A percentile compares a stretch with the other conserved stretches of the same genome.
phyloP scores from a whole-genome alignment of 257 asterid genomes.

The Petunia axillaris region DNA sequence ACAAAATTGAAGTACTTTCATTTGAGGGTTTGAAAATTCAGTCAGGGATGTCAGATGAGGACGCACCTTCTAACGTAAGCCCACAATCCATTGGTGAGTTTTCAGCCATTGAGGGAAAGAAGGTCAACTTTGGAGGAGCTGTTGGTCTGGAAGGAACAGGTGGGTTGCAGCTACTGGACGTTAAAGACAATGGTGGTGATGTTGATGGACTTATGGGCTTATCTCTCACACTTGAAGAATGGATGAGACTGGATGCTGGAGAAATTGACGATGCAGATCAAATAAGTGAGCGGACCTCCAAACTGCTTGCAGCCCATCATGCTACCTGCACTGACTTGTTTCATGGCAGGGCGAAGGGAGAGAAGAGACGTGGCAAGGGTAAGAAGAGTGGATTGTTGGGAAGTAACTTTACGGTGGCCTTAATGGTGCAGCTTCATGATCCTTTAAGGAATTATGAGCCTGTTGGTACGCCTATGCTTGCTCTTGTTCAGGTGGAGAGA shows the following conservation, averaged over 20 bases:
- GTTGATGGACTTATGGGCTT: slow-evolving; percentile 88
- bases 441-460: slow-evolving; percentile 87
- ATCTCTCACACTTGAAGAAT: slow-evolving; percentile 86
- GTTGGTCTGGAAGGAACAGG: slow-evolving; percentile 84
- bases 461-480: slow-evolving; percentile 97
- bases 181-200: slow-evolving; percentile 70
- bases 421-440: slow-evolving; percentile 95
- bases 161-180: slow-evolving; percentile 77
- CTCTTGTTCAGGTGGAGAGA: slow-evolving; percentile 94
- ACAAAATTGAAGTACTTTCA: slow-evolving; percentile 72
- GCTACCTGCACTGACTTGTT: slow-evolving; percentile 65
- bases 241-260: slow-evolving; percentile 94
- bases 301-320: slow-evolving; percentile 87
- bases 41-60: slow-evolving; percentile 76
- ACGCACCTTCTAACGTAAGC: slow-evolving; percentile 71
- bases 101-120: slow-evolving; percentile 74
- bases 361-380: slow-evolving; percentile 69
- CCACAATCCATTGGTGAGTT: slow-evolving; percentile 66
- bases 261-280: slow-evolving; percentile 76
- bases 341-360: slow-evolving; percentile 64
- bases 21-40: slow-evolving; percentile 83
- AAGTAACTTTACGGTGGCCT: slow-evolving; percentile 81
- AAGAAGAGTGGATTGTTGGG: slow-evolving; percentile 75
- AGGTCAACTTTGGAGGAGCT: slow-evolving; percentile 50
- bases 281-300: slow-evolving; percentile 68